A percentile compares a stretch with the other conserved stretches of the same genome.
These are phyloP conservation scores for Flaveria floridana DNA, from an alignment of 140 eudicot species.

Conservation along the genomic window DNA sequence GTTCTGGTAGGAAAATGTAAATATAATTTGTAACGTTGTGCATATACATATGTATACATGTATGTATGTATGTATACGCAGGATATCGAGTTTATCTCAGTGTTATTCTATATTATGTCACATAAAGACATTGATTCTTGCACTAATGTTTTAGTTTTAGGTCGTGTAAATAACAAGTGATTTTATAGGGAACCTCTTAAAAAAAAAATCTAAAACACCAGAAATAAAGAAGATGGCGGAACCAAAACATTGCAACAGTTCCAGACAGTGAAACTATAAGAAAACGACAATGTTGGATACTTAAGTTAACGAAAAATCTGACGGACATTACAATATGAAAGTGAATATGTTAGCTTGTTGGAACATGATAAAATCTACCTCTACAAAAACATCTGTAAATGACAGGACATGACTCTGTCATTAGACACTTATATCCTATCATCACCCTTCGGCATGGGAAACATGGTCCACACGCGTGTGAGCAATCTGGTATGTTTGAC, in stretches of 20 bases:
- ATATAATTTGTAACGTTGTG: slow-evolving; percentile 27
- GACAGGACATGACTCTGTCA: slow-evolving; percentile 77
- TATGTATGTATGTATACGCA: slow-evolving; percentile 22
- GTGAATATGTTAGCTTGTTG: slow-evolving; percentile 45
- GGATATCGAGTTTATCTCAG: slow-evolving; percentile 20
- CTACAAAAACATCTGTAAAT: slow-evolving; percentile 70
- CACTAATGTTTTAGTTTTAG: background rate
- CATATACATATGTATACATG: slow-evolving; percentile 20
- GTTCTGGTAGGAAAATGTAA: slow-evolving; percentile 28
- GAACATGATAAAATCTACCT: slow-evolving; percentile 79
- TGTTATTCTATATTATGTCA: slow-evolving; percentile 18
- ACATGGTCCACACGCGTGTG: slow-evolving; percentile 87
- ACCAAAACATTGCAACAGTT: background rate
- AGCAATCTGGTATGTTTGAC: slow-evolving; percentile 80
- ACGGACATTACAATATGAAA: background rate
- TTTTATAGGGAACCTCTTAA: background rate
- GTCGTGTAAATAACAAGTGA: background rate
- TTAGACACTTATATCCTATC: slow-evolving; percentile 58
- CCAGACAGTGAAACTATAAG: background rate
- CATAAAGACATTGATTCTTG: slow-evolving; percentile 19
- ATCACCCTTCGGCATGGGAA: slow-evolving; percentile 78
- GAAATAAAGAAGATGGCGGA: background rate
- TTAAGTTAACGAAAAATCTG: background rate
- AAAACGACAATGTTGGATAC: background rate
- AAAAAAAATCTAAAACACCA: background rate